Evolutionary conservation across 176 grass and related monocot genomes (phyloP).

Genomic region (Triticum urartu): DNA sequence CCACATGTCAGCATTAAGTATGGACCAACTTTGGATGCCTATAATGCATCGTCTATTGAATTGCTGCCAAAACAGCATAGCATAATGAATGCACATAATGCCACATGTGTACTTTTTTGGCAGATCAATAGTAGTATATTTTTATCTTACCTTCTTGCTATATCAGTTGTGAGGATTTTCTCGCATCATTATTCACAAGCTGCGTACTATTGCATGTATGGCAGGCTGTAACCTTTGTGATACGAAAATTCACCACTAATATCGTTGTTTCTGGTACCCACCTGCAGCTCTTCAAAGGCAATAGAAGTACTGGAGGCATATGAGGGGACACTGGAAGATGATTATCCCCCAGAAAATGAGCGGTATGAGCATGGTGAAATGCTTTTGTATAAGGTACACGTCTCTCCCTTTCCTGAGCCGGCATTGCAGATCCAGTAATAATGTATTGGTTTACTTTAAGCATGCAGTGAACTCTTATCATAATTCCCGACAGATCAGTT

Average conservation of each 20-base stretch:
- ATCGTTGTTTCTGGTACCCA: neutral
- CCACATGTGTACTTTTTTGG: neutral
- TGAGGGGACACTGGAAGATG: constrained; percentile 95
- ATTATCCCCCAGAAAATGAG: constrained; percentile 98
- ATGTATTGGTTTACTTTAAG: neutral
- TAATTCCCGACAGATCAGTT: neutral
- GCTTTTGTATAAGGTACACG: constrained; percentile 91
- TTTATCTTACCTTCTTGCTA: constrained; percentile 1
- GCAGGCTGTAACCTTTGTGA: neutral
- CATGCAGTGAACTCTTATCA: neutral
- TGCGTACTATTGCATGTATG: neutral
- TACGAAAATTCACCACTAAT: neutral
- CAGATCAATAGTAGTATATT: neutral
- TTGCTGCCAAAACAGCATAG: constrained; percentile 4
- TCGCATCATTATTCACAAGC: neutral
- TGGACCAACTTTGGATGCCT: neutral
- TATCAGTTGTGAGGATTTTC: neutral
- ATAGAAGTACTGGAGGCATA: constrained; percentile 97
- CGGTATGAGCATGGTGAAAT: constrained; percentile 98
- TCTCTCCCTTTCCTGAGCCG: constrained; percentile 23
- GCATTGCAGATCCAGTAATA: neutral
- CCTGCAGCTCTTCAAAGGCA: constrained; percentile 77
- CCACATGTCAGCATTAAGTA: neutral
- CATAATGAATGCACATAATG: neutral
- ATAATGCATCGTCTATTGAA: constrained; percentile 4